phyloP scores from a whole-genome alignment of 208 protist genomes.

The Porcisia hertigi region DNA sequence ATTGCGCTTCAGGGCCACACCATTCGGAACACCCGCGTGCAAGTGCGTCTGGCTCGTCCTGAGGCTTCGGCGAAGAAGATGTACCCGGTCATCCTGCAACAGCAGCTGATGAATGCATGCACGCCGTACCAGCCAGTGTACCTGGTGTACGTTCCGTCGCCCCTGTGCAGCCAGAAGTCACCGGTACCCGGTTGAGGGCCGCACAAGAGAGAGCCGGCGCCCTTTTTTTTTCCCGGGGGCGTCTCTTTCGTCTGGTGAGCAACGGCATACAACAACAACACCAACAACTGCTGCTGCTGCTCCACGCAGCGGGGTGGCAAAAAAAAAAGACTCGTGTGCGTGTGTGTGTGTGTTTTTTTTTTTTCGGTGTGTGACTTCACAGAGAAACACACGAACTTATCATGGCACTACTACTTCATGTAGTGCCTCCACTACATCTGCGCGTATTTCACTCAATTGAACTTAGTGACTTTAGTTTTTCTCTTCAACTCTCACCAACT shows the following conservation, averaged over 20 bases:
- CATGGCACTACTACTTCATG: slow-evolving; percentile 6
- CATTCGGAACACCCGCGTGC: slow-evolving; percentile 68
- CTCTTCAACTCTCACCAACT: slow-evolving; percentile 32
- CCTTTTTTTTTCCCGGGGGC: neutral
- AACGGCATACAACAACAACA: slow-evolving; percentile 12
- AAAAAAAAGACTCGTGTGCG: neutral
- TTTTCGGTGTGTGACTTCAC: too few species aligned
- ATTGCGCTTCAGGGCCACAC: slow-evolving; percentile 67
- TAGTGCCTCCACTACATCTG: neutral
- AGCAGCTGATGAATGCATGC: slow-evolving; percentile 42
- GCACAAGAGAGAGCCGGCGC: neutral
- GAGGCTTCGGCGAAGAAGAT: slow-evolving; percentile 79
- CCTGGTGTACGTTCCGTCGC: slow-evolving; percentile 46
- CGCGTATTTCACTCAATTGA: slow-evolving; percentile 13
- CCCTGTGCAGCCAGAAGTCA: slow-evolving; percentile 28
- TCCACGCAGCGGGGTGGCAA: neutral
- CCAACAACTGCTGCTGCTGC: too few species aligned
- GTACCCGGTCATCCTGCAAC: slow-evolving; percentile 63
- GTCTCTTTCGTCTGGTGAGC: neutral
- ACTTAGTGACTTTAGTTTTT: slow-evolving; percentile 36
- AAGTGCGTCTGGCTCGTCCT: slow-evolving; percentile 80
- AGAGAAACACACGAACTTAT: too few species aligned
- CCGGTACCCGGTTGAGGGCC: slow-evolving; percentile 24
- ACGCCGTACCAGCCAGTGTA: slow-evolving; percentile 51
- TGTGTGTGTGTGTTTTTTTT: too few species aligned